Evolutionary conservation across 2,329 filamentous ascomycete species (phyloP), one percentile per base, ranked within the genome.

Genomic region (Colletotrichum liriopes): DNA sequence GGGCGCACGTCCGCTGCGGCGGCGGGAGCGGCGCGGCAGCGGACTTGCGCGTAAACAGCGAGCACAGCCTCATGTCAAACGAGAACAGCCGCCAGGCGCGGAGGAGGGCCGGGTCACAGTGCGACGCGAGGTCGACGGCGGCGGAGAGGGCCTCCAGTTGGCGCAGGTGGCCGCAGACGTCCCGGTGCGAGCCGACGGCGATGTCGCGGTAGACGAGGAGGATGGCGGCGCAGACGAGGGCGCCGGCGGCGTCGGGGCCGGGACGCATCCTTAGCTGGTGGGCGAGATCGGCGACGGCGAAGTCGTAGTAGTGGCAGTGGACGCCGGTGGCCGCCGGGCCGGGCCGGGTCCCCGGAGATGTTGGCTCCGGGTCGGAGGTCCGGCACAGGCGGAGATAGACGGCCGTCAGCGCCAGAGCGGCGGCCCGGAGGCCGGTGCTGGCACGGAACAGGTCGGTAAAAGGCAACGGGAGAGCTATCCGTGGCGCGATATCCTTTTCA

Each of bases 221-320:
- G 26, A 62, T 45, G 43, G 32, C 14, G 29, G 59, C 49, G 8
- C 59, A 26, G 16, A 62, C 41, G 5, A 62, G 41, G 4, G 26
- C 26, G 43, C 51, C 59, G 9, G 43, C 59, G 20, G 43, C 59
- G 6, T 52, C 59, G 5, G 29, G 41, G 14, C 43, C 14, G 18
- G 59, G 59, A 37, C 43, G 5, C 23, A 43, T 43, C 14, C 26
- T 35, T 20, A 62, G 45, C 26, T 62, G 59, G 35, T 52, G 43
- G 20, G 43, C 37, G 43, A 62, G 26, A 32, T 62, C 59, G 41
- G 41, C 43, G 43, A 62, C 59, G n/a, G 59, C 41, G 39, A 62
- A 62, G 43, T 62, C 45, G 59, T 62, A 62, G n/a, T 62, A 62
- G 43, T 62, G 59, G 59, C 59, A 62, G 14, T 20, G 41, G 41